Evolutionary conservation across 176 grass and related monocot species (phyloP).

Genomic region (Triticum turgidum): DNA sequence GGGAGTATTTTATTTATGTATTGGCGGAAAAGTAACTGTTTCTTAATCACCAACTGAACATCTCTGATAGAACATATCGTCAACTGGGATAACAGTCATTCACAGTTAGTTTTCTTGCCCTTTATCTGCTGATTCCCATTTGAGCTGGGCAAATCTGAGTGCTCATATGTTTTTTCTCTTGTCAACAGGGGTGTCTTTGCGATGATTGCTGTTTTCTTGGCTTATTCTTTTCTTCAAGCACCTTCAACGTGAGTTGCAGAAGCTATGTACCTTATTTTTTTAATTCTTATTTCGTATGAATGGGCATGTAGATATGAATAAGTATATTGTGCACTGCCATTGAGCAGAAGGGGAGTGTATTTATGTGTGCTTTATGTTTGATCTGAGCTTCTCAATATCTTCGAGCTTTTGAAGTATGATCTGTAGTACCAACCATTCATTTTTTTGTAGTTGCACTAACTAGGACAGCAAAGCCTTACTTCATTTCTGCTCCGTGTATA

Average conservation of each 20-base stretch:
- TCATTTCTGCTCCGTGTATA: too few relatives aligned
- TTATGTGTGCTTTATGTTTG: too few relatives aligned
- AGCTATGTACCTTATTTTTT: neutral
- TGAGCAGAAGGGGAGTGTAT: too few relatives aligned
- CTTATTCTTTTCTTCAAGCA: conserved; percentile 98
- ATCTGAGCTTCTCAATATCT: too few relatives aligned
- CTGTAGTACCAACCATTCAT: too few relatives aligned
- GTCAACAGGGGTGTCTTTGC: conserved; percentile 85
- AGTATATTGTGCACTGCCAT: too few relatives aligned
- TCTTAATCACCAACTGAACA: neutral
- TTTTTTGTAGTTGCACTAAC: too few relatives aligned
- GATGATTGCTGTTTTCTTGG: conserved; percentile 95
- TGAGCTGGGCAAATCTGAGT: neutral
- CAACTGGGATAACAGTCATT: neutral
- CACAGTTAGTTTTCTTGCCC: neutral
- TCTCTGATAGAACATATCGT: neutral
- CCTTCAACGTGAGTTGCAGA: conserved; percentile 85
- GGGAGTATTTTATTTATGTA: neutral
- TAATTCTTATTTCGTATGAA: too few relatives aligned
- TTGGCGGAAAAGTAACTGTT: neutral
- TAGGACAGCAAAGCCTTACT: too few relatives aligned
- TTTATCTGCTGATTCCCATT: conserved; percentile 2
- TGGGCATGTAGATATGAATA: too few relatives aligned
- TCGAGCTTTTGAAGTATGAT: too few relatives aligned
- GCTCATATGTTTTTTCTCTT: conserved; percentile 22